These are phyloP conservation scores for Hyaloperonospora arabidopsidis DNA, from an alignment of 352 stramenopile species.

Conservation along the genomic window DNA sequence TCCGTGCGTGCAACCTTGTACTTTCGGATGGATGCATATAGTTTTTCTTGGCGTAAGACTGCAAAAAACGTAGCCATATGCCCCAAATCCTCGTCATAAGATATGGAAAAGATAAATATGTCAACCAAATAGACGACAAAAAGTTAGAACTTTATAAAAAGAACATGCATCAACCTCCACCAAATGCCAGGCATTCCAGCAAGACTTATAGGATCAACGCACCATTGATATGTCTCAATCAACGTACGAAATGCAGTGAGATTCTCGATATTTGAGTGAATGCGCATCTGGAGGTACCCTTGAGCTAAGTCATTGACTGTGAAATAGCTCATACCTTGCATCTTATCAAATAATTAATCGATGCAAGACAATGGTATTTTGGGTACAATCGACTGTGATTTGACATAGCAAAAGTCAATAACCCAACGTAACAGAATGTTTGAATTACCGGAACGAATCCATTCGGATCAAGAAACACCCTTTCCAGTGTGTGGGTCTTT, in stretches of 20 bases:
- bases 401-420: not conserved
- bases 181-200: not conserved
- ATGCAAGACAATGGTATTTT: not conserved
- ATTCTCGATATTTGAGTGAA: not conserved
- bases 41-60: not conserved
- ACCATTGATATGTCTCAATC: not conserved
- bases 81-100: not conserved
- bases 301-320: not conserved
- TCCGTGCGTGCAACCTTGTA: not conserved
- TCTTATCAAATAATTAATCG: not conserved
- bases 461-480: not conserved
- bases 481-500: not conserved
- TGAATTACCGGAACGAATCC: not conserved
- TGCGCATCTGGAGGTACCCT: not conserved
- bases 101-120: not conserved
- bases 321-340: not conserved
- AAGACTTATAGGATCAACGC: not conserved
- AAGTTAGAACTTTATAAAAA: not conserved
- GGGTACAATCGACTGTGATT: not conserved
- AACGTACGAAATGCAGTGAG: not conserved
- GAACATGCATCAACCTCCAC: not conserved
- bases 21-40: not conserved
- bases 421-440: not conserved
- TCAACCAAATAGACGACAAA: not conserved
- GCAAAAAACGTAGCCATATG: not conserved